phyloP scores from a whole-genome alignment of 2,329 filamentous ascomycete species.

The Septoria linicola region DNA sequence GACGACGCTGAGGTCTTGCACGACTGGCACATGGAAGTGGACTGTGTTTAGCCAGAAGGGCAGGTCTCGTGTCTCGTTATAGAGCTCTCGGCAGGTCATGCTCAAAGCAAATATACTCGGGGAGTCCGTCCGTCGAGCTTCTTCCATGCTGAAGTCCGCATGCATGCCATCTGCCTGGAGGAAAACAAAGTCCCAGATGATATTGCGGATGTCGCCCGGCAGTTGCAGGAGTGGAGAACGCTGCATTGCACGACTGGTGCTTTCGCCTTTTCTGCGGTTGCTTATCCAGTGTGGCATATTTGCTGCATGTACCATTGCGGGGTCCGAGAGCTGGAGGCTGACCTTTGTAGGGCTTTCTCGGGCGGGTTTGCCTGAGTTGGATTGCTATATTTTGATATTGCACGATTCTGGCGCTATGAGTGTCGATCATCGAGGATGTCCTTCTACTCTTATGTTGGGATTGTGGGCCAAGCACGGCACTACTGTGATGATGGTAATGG shows the following conservation, averaged over 20 bases:
- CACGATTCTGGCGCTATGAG: no score
- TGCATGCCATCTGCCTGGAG: slow-evolving; percentile 13
- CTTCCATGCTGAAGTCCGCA: slow-evolving; percentile 14
- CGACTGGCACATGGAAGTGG: slow-evolving; percentile 20
- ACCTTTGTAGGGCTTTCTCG: neutral
- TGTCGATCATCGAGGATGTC: neutral
- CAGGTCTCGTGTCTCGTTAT: slow-evolving; percentile 17
- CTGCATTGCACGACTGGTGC: neutral
- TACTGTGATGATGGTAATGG: slow-evolving; percentile 17
- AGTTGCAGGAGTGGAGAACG: slow-evolving; percentile 14
- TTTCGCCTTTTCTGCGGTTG: neutral
- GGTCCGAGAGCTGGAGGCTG: no score
- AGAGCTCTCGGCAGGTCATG: slow-evolving; percentile 20
- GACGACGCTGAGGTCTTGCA: slow-evolving; percentile 18
- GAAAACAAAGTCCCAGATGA: slow-evolving; percentile 24
- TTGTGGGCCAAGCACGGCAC: neutral
- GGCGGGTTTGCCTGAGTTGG: neutral
- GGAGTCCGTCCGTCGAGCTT: neutral
- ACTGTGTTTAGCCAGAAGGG: slow-evolving; percentile 25
- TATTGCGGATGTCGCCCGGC: slow-evolving; percentile 22
- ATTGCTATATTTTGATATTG: neutral
- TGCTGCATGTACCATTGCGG: no score
- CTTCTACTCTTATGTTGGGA: neutral
- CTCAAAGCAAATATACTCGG: slow-evolving; percentile 14
- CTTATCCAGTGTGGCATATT: neutral